phyloP scores from a whole-genome alignment of 2,329 filamentous ascomycete genomes.

The Cytospora schulzeri region DNA sequence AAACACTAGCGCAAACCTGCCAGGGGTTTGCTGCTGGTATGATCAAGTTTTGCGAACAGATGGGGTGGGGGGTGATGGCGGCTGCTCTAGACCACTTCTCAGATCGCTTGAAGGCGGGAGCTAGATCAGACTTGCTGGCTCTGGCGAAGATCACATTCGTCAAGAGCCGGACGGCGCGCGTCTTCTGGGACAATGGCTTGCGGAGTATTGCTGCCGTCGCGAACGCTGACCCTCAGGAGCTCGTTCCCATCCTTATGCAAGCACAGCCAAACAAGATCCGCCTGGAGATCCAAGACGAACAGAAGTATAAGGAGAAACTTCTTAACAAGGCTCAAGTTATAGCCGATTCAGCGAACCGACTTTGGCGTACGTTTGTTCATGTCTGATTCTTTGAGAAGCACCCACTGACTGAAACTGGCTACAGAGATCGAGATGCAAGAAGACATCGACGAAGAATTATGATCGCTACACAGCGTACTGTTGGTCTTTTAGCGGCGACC shows the following conservation, averaged over 20 bases:
- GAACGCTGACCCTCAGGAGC: conserved; percentile 67
- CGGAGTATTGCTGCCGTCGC: conserved; percentile 68
- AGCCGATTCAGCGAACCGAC: conserved; percentile 65
- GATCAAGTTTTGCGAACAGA: conserved; percentile 76
- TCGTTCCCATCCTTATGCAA: conserved; percentile 74
- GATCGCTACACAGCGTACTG: neutral
- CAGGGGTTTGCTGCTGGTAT: conserved; percentile 79
- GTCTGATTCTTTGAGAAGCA: neutral
- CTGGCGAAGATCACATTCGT: conserved; percentile 73
- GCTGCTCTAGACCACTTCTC: conserved; percentile 75
- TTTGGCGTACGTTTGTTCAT: conserved; percentile 61
- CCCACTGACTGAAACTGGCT: conserved; percentile 27
- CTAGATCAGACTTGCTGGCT: conserved; percentile 69
- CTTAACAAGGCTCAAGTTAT: conserved; percentile 69
- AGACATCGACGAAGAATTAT: conserved; percentile 49
- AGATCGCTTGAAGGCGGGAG: conserved; percentile 72
- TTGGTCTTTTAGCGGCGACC: neutral
- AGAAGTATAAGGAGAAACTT: conserved; percentile 65
- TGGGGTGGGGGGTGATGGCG: conserved; percentile 74
- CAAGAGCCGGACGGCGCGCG: conserved; percentile 72
- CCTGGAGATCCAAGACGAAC: conserved; percentile 56
- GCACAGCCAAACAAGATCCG: conserved; percentile 68
- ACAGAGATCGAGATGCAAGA: conserved; percentile 55
- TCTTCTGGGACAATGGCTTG: conserved; percentile 78
- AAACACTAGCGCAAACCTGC: conserved; percentile 73